Evolutionary conservation across 2,329 filamentous ascomycete genomes (phyloP).

Genomic region (Periconia digitata): DNA sequence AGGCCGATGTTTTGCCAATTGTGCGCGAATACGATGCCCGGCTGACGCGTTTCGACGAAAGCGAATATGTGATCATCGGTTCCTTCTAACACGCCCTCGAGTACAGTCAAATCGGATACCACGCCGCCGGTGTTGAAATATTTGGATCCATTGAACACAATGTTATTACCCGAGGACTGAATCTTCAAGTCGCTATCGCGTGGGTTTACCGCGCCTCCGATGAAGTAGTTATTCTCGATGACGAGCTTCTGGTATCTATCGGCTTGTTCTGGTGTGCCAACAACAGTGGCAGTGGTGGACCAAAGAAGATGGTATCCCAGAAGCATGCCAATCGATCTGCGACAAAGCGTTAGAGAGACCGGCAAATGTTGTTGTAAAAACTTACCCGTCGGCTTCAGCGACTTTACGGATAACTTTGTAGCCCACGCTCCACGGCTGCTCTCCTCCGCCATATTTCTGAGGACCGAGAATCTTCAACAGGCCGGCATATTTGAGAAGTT

Average conservation of each 20-base stretch:
- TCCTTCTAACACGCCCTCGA: conserved; percentile 63
- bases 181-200: conserved; percentile 64
- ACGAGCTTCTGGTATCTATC: conserved; percentile 60
- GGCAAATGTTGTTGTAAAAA: not conserved
- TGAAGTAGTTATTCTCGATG: conserved; percentile 65
- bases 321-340: conserved; percentile 62
- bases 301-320: conserved; percentile 67
- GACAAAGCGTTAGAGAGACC: conserved; percentile 21
- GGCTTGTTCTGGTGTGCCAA: conserved; percentile 62
- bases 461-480: conserved; percentile 55
- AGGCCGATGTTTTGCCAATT: conserved; percentile 68
- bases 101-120: conserved; percentile 65
- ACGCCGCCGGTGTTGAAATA: conserved; percentile 70
- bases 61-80: conserved; percentile 65
- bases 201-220: conserved; percentile 66
- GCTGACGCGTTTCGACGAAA: conserved; percentile 59
- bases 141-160: conserved; percentile 65
- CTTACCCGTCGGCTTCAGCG: conserved; percentile 63
- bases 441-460: conserved; percentile 55
- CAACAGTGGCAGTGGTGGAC: conserved; percentile 62
- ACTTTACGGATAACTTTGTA: conserved; percentile 64
- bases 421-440: conserved; percentile 56
- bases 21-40: conserved; percentile 59
- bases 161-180: conserved; percentile 54
- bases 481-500: conserved; percentile 55